Percentiles rank a stretch among this genome's conserved stretches.
Conservation (phyloP, 495 filamentous ascomycete species). For the Tuber melanosporum region DNA sequence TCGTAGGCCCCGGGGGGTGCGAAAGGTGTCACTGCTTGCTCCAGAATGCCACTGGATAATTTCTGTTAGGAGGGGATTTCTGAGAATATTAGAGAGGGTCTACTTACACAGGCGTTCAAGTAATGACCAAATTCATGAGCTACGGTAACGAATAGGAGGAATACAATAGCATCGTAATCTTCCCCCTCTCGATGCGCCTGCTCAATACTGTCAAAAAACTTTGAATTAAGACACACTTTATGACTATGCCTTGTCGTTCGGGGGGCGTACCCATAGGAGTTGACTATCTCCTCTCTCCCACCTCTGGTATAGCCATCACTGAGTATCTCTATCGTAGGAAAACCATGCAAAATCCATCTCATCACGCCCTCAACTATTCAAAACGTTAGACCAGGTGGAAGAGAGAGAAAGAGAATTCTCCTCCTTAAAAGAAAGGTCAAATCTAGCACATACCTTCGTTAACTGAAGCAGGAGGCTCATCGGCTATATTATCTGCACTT, state of each 20-base stretch:
- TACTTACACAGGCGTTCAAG: constrained; percentile 16
- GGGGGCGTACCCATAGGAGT: background rate
- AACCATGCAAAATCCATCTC: constrained; percentile 19
- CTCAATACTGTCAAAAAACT: constrained; percentile 22
- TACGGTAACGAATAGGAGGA: constrained; percentile 9
- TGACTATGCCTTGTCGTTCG: background rate
- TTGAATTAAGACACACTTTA: constrained; percentile 9
- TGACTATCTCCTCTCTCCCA: background rate
- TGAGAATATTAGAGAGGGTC: background rate
- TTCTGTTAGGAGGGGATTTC: background rate
- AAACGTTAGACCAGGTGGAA: background rate
- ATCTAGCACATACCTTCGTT: constrained; percentile 11
- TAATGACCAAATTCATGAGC: constrained; percentile 25
- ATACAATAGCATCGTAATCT: constrained; percentile 19
- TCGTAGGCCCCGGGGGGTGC: background rate
- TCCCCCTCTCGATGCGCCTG: constrained; percentile 1
- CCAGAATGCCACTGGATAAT: background rate
- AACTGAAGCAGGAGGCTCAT: constrained; percentile 21
- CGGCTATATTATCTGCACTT: constrained; percentile 12
- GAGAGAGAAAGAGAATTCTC: background rate
- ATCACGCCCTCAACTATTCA: constrained; percentile 21
- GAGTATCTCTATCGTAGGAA: constrained; percentile 19
- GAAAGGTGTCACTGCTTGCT: background rate
- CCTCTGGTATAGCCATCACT: background rate
- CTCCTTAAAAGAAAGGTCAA: background rate